A percentile compares a stretch with the other conserved stretches of the same genome.
These are phyloP conservation scores for Trypanosoma avium DNA, from an alignment of 208 protist genomes.

Conservation along the genomic window DNA sequence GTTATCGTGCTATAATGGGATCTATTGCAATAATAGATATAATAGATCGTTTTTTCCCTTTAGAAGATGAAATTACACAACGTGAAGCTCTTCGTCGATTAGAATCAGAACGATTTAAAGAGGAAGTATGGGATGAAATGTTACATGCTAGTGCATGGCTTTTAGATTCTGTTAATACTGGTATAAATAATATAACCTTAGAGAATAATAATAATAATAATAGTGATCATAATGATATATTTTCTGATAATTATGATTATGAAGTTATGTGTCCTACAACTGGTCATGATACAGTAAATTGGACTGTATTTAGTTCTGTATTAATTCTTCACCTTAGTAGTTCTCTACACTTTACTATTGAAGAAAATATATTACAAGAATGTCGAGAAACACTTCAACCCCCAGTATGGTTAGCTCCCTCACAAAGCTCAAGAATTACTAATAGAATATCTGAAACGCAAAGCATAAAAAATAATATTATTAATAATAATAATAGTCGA, in stretches of 20 bases:
- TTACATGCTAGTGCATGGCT: not conserved
- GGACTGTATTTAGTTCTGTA: constrained; percentile 11
- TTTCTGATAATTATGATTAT: constrained; percentile 8
- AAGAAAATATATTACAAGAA: not conserved
- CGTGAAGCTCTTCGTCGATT: constrained; percentile 4
- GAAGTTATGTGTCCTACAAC: constrained; percentile 1
- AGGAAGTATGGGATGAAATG: constrained; percentile 22
- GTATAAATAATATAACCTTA: not conserved
- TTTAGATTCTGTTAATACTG: not conserved
- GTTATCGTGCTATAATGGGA: constrained; percentile 21
- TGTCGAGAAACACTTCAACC: not conserved
- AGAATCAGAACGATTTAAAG: constrained; percentile 16
- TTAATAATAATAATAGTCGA: not conserved
- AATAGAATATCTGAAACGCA: no score
- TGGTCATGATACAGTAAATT: constrained; percentile 5
- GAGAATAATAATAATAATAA: not conserved
- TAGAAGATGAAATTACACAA: constrained; percentile 16
- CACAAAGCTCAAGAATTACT: not conserved
- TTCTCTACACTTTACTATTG: not conserved
- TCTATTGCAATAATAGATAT: constrained; percentile 7
- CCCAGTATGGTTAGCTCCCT: not conserved
- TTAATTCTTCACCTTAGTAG: constrained; percentile 4
- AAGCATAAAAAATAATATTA: not conserved
- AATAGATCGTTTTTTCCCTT: constrained; percentile 10
- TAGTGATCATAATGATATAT: not conserved